Percentiles rank a stretch among this genome's conserved stretches.
Evolutionary conservation across 192 early-diverging fungal species (phyloP).

Genomic region (Gamsiella multidivaricata): DNA sequence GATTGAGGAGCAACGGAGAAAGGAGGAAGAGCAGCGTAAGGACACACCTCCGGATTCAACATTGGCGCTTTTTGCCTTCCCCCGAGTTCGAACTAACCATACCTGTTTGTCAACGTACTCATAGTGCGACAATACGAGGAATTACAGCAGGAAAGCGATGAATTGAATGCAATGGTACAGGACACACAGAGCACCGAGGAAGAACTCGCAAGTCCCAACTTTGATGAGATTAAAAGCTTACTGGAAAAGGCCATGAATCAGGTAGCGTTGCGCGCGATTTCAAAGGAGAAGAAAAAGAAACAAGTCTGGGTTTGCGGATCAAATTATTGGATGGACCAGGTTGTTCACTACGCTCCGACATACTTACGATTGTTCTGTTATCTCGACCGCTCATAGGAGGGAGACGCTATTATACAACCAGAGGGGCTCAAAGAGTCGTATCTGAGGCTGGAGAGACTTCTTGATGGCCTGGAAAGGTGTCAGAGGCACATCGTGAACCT

Average conservation of each 20-base stretch:
- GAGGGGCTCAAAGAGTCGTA: constrained; percentile 24
- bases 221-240: constrained; percentile 33
- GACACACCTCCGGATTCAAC: too few relatives aligned
- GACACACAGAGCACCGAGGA: background rate
- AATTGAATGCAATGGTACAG: constrained; percentile 5
- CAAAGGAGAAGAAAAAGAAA: too few relatives aligned
- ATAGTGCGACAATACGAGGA: constrained; percentile 13
- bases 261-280: too few relatives aligned
- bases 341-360: too few relatives aligned
- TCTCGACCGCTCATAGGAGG: constrained; percentile 31
- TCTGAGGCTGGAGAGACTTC: constrained; percentile 17
- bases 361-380: too few relatives aligned
- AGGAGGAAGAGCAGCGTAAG: constrained; percentile 33
- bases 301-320: too few relatives aligned
- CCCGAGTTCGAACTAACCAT: too few relatives aligned
- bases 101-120: background rate
- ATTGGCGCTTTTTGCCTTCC: background rate
- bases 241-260: constrained; percentile 14
- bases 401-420: constrained; percentile 14
- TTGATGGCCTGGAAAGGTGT: constrained; percentile 30
- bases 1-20: constrained; percentile 20
- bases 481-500: constrained; percentile 29
- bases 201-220: constrained; percentile 26
- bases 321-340: too few relatives aligned
- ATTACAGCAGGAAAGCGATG: constrained; percentile 25